Conservation (phyloP, 495 filamentous ascomycete genomes). For the Aspergillus nidulans region DNA sequence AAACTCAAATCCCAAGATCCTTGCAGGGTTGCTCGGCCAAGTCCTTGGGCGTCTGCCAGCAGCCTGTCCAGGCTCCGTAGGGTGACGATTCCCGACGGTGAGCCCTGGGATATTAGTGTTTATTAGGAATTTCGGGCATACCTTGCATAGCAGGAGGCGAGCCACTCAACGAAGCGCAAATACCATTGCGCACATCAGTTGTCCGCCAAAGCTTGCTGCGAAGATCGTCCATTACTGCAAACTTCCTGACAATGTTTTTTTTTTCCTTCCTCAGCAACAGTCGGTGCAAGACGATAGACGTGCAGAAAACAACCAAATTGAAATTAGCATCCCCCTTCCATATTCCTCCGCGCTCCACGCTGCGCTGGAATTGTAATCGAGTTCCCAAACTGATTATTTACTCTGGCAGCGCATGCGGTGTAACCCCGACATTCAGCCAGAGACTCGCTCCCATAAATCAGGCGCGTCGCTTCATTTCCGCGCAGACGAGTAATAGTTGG, state of each 20-base stretch:
- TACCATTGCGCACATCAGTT: background rate
- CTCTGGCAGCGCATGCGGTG: conserved; percentile 1
- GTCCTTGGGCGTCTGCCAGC: too few species aligned
- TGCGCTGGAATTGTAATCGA: background rate
- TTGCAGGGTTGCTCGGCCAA: background rate
- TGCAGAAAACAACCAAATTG: background rate
- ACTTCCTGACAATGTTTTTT: background rate
- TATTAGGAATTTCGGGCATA: background rate
- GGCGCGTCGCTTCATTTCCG: background rate
- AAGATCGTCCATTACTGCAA: background rate
- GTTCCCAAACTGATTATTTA: background rate
- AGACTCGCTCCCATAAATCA: background rate
- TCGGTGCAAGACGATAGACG: background rate
- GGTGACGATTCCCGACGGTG: background rate
- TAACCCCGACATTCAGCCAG: background rate
- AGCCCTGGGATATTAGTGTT: background rate
- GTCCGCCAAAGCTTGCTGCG: background rate
- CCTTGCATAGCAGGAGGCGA: background rate
- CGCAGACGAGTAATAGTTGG: background rate
- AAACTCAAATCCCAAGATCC: background rate
- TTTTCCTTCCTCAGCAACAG: background rate
- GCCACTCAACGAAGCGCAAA: background rate
- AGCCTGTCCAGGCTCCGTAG: background rate
- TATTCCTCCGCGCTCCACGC: background rate
- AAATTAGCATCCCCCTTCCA: background rate